A percentile compares a stretch with the other conserved stretches of the same genome.
Evolutionary conservation across 2,329 filamentous ascomycete species (phyloP).

Genomic region (Aspergillus versicolor): DNA sequence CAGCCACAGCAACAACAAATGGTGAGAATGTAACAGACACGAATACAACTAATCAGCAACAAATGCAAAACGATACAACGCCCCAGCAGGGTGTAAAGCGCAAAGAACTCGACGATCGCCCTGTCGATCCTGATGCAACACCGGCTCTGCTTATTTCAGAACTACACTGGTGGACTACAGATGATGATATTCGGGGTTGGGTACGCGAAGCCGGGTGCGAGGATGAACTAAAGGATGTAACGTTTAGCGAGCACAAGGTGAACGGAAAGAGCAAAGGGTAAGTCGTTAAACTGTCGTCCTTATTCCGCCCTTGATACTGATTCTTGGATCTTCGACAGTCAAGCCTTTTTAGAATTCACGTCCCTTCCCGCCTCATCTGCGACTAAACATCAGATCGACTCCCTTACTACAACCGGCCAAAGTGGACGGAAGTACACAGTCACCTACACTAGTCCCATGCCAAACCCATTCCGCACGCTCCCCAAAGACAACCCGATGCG

Average conservation of each 20-base stretch:
- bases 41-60: conserved; percentile 20
- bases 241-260: conserved; percentile 97
- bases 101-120: conserved; percentile 58
- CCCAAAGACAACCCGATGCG: conserved; percentile 82
- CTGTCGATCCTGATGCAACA: conserved; percentile 59
- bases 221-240: conserved; percentile 83
- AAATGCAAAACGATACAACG: conserved; percentile 20
- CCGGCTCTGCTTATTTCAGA: conserved; percentile 83
- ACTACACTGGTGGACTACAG: conserved; percentile 93
- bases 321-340: conserved; percentile 39
- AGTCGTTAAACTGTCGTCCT: conserved; percentile 25
- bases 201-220: conserved; percentile 76
- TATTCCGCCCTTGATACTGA: background rate
- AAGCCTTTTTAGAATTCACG: conserved; percentile 81
- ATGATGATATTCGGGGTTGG: conserved; percentile 92
- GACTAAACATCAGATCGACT: conserved; percentile 77
- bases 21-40: conserved; percentile 24
- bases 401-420: conserved; percentile 56
- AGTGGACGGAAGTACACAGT: conserved; percentile 66
- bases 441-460: conserved; percentile 71
- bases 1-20: conserved; percentile 24
- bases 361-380: conserved; percentile 83
- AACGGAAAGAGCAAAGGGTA: conserved; percentile 99
- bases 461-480: conserved; percentile 86
- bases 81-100: conserved; percentile 61